Evolutionary conservation across 345 rosid genomes (phyloP).

Genomic region (Reutealis trisperma): DNA sequence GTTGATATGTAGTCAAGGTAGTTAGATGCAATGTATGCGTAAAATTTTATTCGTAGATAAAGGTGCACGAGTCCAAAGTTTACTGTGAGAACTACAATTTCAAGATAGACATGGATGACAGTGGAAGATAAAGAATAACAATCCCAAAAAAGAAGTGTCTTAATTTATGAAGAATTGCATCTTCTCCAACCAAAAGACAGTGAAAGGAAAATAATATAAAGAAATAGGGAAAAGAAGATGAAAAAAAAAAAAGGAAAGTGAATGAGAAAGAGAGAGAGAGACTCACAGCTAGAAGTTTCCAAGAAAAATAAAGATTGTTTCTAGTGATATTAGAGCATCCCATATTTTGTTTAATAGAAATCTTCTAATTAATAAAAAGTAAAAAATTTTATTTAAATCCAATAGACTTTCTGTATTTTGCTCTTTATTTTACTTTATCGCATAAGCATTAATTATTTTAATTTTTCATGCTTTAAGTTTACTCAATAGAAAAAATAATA

Average conservation of each 20-base stretch:
- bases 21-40: slow-evolving; percentile 20
- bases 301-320: not conserved
- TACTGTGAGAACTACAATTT: not conserved
- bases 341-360: too few species aligned
- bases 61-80: not conserved
- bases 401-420: too few species aligned
- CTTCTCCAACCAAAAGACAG: not conserved
- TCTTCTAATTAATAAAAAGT: too few species aligned
- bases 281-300: not conserved
- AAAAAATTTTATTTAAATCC: too few species aligned
- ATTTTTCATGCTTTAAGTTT: too few species aligned
- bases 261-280: not conserved
- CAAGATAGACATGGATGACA: not conserved
- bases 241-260: too few species aligned
- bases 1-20: not conserved
- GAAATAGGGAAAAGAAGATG: not conserved
- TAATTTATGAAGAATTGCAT: not conserved
- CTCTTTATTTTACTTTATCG: too few species aligned
- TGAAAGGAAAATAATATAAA: too few species aligned
- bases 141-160: not conserved
- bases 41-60: not conserved
- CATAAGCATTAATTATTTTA: too few species aligned
- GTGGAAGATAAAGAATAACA: slow-evolving; percentile 8
- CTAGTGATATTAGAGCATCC: too few species aligned
- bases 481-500: too few species aligned